Percentiles rank a stretch among this genome's conserved stretches.
Evolutionary conservation across 2,329 filamentous ascomycete genomes (phyloP).

Genomic region (Cryphonectria parasitica): DNA sequence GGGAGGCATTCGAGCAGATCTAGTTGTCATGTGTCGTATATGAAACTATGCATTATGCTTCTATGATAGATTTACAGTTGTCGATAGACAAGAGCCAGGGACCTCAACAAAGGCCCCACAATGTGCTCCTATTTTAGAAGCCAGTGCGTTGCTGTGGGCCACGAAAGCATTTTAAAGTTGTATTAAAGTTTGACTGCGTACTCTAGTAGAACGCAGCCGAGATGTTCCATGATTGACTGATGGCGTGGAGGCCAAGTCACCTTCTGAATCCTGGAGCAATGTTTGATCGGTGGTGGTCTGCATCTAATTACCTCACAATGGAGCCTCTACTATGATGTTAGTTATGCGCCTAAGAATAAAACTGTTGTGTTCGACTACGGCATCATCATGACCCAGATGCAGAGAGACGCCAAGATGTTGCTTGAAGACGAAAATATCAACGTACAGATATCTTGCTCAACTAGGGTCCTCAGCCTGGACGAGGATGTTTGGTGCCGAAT

Average conservation of each 20-base stretch:
- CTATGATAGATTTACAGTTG: neutral
- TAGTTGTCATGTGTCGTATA: neutral
- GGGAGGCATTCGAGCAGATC: neutral
- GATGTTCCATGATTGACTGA: neutral
- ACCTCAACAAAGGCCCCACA: neutral
- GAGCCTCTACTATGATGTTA: neutral
- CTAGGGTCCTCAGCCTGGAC: neutral
- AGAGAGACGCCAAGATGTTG: neutral
- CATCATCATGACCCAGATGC: neutral
- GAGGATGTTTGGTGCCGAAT: neutral
- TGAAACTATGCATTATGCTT: neutral
- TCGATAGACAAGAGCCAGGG: neutral
- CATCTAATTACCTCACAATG: neutral
- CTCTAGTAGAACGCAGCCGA: neutral
- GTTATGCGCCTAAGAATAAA: neutral
- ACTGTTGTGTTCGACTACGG: neutral
- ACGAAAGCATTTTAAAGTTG: neutral
- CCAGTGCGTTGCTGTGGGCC: neutral
- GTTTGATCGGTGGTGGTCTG: too few relatives aligned
- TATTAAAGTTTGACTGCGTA: neutral
- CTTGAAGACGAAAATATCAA: neutral
- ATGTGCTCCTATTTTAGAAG: neutral
- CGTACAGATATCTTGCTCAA: constrained; percentile 1
- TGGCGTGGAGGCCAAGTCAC: neutral
- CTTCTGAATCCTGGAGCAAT: too few relatives aligned